Evolutionary conservation across 331 rosid species (phyloP).

Genomic region (Phaseolus coccineus): DNA sequence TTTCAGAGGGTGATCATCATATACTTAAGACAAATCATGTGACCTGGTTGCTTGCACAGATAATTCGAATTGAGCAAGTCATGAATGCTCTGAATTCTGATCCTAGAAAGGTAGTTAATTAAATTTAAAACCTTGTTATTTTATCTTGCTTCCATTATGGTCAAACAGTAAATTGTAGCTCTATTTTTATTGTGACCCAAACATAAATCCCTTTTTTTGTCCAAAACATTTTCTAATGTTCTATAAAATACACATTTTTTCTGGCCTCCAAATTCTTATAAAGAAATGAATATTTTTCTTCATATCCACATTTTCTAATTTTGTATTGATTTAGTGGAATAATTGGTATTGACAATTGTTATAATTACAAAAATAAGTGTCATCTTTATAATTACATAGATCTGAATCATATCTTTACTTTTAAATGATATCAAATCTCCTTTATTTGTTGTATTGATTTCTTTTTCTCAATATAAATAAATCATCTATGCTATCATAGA

Average conservation of each 20-base stretch:
- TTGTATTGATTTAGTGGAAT: conserved; percentile 17
- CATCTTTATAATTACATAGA: no score
- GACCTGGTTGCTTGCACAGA: conserved; percentile 94
- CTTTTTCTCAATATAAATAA: no score
- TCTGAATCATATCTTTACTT: no score
- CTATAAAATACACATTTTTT: conserved; percentile 10
- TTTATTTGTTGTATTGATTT: no score
- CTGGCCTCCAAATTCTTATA: conserved; percentile 16
- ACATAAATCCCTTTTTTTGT: conserved; percentile 28
- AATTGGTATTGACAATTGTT: conserved; percentile 15
- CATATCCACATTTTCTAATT: conserved; percentile 37
- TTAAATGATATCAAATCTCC: no score
- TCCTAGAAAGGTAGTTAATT: conserved; percentile 87
- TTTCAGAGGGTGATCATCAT: conserved; percentile 82
- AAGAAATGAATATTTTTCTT: conserved; percentile 34
- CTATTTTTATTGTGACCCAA: conserved; percentile 35
- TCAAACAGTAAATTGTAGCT: conserved; percentile 18
- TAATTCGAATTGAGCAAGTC: conserved; percentile 93
- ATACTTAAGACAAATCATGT: conserved; percentile 92
- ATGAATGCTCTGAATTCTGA: conserved; percentile 89
- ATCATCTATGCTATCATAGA: no score
- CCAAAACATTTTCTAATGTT: conserved; percentile 7
- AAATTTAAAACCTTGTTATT: conserved; percentile 32
- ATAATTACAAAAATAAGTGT: no score
- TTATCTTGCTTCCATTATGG: conserved; percentile 25